Evolutionary conservation across 805 yeast species (phyloP).

Genomic region (Ogataea pilisensis): DNA sequence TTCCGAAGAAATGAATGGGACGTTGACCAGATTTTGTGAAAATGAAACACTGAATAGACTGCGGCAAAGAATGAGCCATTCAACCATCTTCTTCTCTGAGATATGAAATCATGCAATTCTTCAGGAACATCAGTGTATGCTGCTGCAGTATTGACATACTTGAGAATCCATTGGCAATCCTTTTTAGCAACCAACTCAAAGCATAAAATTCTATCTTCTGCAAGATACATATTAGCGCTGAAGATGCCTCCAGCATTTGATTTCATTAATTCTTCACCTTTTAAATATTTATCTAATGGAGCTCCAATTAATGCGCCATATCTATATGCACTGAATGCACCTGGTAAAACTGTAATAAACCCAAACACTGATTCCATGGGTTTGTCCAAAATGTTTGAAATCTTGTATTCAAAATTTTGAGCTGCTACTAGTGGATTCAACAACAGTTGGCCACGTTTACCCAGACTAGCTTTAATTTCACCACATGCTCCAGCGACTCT

Average conservation of each 20-base stretch:
- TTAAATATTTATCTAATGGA: conserved; percentile 85
- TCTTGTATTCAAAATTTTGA: conserved; percentile 94
- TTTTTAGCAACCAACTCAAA: conserved; percentile 91
- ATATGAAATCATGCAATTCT: conserved; percentile 74
- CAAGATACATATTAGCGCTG: conserved; percentile 93
- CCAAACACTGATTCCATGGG: conserved; percentile 96
- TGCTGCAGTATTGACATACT: conserved; percentile 80
- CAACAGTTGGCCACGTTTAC: conserved; percentile 44
- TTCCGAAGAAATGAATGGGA: conserved; percentile 70
- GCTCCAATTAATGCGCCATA: conserved; percentile 77
- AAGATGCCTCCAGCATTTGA: conserved; percentile 68
- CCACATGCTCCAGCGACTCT: conserved; percentile 98
- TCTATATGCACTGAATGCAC: conserved; percentile 94
- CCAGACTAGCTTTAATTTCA: conserved; percentile 84
- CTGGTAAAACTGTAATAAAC: conserved; percentile 89
- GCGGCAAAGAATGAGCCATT: conserved; percentile 97
- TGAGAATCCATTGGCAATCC: conserved; percentile 67
- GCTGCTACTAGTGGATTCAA: conserved; percentile 91
- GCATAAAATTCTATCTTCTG: conserved; percentile 94
- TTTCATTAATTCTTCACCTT: conserved; percentile 82
- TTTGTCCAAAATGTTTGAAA: conserved; percentile 90
- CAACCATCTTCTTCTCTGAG: conserved; percentile 94
- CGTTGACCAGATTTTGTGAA: conserved; percentile 71
- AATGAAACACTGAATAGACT: conserved; percentile 77
- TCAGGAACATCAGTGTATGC: conserved; percentile 98